These are phyloP conservation scores for Wickerhamiella azymoides DNA, from an alignment of 805 yeast species.

Conservation along the genomic window DNA sequence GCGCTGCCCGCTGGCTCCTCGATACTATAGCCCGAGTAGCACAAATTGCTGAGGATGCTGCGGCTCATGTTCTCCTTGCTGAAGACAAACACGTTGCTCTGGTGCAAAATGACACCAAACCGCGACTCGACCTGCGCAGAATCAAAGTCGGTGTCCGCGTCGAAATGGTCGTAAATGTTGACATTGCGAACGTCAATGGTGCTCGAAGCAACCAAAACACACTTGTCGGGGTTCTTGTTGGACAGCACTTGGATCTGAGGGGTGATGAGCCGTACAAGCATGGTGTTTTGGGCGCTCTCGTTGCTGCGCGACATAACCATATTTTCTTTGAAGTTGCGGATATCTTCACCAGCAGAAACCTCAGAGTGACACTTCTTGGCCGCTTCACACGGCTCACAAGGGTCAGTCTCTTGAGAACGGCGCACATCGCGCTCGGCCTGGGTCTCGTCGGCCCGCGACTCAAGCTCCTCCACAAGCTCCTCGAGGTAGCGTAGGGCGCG, in stretches of 20 bases:
- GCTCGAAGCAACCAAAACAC: slow-evolving; percentile 62
- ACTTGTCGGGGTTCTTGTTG: slow-evolving; percentile 38
- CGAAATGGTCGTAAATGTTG: slow-evolving; percentile 38
- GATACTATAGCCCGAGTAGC: slow-evolving; percentile 43
- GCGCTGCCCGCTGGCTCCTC: slow-evolving; percentile 17
- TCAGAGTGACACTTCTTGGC: not conserved
- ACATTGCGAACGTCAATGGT: slow-evolving; percentile 52
- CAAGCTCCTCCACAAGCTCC: slow-evolving; percentile 33
- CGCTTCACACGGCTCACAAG: not conserved
- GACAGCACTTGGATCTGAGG: slow-evolving; percentile 71
- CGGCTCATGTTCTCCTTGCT: slow-evolving; percentile 35
- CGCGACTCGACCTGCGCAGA: slow-evolving; percentile 46
- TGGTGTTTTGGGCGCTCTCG: slow-evolving; percentile 35
- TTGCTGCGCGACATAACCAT: slow-evolving; percentile 29
- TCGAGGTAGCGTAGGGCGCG: slow-evolving; percentile 39
- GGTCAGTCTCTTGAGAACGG: not conserved
- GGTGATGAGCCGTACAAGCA: slow-evolving; percentile 50
- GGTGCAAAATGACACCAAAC: slow-evolving; percentile 49
- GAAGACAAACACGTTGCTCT: slow-evolving; percentile 62
- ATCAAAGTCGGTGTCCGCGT: slow-evolving; percentile 29
- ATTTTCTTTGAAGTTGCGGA: slow-evolving; percentile 25
- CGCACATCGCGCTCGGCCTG: not conserved
- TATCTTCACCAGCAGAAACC: slow-evolving; percentile 2
- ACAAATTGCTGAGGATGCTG: slow-evolving; percentile 32
- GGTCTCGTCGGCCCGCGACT: slow-evolving; percentile 10